These are phyloP conservation scores for Calonectria hawksworthii DNA, from an alignment of 2,329 filamentous ascomycete genomes.

Conservation along the genomic window DNA sequence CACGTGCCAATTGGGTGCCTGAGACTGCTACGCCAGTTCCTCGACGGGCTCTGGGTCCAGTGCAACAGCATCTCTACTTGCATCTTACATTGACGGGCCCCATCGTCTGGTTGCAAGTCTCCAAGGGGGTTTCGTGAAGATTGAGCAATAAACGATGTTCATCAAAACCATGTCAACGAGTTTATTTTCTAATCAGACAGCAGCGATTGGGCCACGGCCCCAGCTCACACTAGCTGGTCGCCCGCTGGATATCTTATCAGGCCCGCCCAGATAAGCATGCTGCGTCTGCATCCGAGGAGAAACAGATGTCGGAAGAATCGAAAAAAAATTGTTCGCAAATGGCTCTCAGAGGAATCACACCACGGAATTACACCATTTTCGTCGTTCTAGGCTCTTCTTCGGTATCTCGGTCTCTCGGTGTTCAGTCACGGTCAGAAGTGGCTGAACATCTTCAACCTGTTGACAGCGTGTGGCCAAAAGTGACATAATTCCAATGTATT, in stretches of 20 bases:
- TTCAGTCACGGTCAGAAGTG: neutral
- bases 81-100: neutral
- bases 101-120: neutral
- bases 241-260: constrained; percentile 16
- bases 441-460: neutral
- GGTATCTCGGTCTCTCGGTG: neutral
- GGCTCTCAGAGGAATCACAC: neutral
- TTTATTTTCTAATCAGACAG: neutral
- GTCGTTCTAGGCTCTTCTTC: neutral
- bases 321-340: neutral
- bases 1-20: constrained; percentile 13
- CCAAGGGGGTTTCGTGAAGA: neutral
- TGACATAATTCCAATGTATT: neutral
- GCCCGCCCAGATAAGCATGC: constrained; percentile 5
- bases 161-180: neutral
- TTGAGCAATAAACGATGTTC: neutral
- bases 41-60: neutral
- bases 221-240: neutral
- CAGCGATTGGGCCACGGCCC: neutral
- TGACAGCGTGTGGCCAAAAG: neutral
- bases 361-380: neutral
- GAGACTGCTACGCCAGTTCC: neutral
- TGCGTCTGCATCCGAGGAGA: constrained; percentile 25
- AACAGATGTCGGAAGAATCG: constrained; percentile 10
- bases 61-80: neutral